phyloP scores from a whole-genome alignment of 2,329 filamentous ascomycete genomes.

The Alternaria solani region DNA sequence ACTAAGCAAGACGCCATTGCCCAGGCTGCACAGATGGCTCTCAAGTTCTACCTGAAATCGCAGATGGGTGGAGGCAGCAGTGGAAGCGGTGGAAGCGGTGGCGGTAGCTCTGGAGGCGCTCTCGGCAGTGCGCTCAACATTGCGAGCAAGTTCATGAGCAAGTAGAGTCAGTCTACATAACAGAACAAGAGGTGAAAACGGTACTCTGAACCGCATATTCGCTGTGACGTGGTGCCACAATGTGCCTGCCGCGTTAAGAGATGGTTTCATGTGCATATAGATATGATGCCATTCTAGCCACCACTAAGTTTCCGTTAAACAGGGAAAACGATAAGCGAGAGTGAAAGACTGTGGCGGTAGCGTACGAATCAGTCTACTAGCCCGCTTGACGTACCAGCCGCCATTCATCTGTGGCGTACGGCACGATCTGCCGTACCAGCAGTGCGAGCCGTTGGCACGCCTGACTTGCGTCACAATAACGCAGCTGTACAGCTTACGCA shows the following conservation, averaged over 20 bases:
- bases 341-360: conserved; percentile 6
- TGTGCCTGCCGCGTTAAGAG: not conserved
- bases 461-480: not conserved
- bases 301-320: not conserved
- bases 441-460: not conserved
- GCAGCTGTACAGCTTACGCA: not conserved
- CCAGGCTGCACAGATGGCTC: conserved; percentile 81
- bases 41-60: conserved; percentile 91
- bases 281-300: not conserved
- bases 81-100: conserved; percentile 57
- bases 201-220: not conserved
- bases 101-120: conserved; percentile 52
- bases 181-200: not conserved
- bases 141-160: conserved; percentile 67
- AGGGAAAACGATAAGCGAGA: not conserved
- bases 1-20: conserved; percentile 84
- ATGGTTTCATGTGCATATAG: not conserved
- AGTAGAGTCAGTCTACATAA: conserved; percentile 27
- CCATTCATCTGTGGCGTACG: conserved; percentile 6
- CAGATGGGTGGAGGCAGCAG: conserved; percentile 58
- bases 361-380: conserved; percentile 4
- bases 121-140: conserved; percentile 63
- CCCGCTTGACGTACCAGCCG: not conserved
- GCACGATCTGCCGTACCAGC: conserved; percentile 3
- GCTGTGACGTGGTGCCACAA: not conserved